Percentiles rank a stretch among this genome's conserved stretches.
Evolutionary conservation across 2,329 filamentous ascomycete species (phyloP).

Genomic region (Dothistroma septosporum): DNA sequence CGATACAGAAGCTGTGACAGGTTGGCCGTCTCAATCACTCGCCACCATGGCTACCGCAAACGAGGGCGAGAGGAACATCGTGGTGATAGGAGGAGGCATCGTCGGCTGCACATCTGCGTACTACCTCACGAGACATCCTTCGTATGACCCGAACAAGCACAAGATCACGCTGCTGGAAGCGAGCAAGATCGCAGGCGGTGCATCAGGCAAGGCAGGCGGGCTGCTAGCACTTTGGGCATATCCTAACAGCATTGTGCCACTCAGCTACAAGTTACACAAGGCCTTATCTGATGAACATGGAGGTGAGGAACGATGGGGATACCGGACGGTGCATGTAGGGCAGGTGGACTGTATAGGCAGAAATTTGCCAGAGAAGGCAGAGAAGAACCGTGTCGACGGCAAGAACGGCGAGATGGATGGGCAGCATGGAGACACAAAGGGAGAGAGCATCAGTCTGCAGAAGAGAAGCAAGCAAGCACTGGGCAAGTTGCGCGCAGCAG

Average conservation of each 20-base stretch:
- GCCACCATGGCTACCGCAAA: slow-evolving; percentile 31
- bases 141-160: slow-evolving; percentile 69
- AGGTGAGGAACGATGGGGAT: slow-evolving; percentile 79
- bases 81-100: slow-evolving; percentile 69
- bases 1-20: background rate
- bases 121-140: slow-evolving; percentile 79
- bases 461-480: slow-evolving; percentile 52
- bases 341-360: slow-evolving; percentile 53
- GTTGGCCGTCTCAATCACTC: background rate
- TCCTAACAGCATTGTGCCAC: slow-evolving; percentile 73
- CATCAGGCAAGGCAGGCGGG: slow-evolving; percentile 91
- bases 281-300: slow-evolving; percentile 80
- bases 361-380: slow-evolving; percentile 28
- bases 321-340: slow-evolving; percentile 73
- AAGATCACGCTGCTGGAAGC: slow-evolving; percentile 85
- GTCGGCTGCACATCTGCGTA: slow-evolving; percentile 91
- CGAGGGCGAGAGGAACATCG: slow-evolving; percentile 32
- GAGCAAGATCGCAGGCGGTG: slow-evolving; percentile 77
- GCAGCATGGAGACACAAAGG: slow-evolving; percentile 23
- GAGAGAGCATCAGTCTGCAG: slow-evolving; percentile 49
- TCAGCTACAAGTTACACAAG: slow-evolving; percentile 79
- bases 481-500: slow-evolving; percentile 52
- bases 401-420: slow-evolving; percentile 31
- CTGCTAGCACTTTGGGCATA: slow-evolving; percentile 90
- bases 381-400: slow-evolving; percentile 29